A percentile compares a stretch with the other conserved stretches of the same genome.
phyloP scores from a whole-genome alignment of 768 basidiomycete genomes.

The Daedaleopsis sinensis region DNA sequence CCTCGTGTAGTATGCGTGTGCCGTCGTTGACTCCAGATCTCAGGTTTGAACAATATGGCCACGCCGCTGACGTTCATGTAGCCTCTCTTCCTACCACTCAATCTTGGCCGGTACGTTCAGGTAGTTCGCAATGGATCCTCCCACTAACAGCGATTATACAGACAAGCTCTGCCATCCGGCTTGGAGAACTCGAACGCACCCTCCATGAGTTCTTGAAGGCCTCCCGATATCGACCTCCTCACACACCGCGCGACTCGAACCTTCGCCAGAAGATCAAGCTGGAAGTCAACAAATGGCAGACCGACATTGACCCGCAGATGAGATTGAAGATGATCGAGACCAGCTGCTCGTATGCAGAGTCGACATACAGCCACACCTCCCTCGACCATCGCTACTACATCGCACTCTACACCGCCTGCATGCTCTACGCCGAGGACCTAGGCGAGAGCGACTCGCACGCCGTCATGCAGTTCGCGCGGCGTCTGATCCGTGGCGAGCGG shows the following conservation, averaged over 20 bases:
- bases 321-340: constrained; percentile 17
- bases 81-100: too few relatives aligned
- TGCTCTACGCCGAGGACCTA: constrained; percentile 43
- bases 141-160: too few relatives aligned
- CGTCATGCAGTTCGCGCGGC: constrained; percentile 39
- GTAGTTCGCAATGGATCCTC: too few relatives aligned
- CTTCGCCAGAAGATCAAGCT: constrained; percentile 3
- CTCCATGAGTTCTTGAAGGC: constrained; percentile 5
- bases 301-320: constrained; percentile 6
- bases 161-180: too few relatives aligned
- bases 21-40: too few relatives aligned
- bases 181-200: not conserved
- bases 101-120: too few relatives aligned
- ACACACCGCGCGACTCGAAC: not conserved
- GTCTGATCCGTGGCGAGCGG: constrained; percentile 31
- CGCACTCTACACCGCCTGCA: constrained; percentile 43
- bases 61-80: too few relatives aligned
- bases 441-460: constrained; percentile 27
- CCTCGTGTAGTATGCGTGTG: too few relatives aligned
- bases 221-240: not conserved
- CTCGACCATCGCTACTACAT: constrained; percentile 35
- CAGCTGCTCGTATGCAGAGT: constrained; percentile 17
- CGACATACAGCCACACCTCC: constrained; percentile 20
- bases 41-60: too few relatives aligned
- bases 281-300: constrained; percentile 4